phyloP scores from a whole-genome alignment of 331 rosid species.

The Stylosanthes scabra region DNA sequence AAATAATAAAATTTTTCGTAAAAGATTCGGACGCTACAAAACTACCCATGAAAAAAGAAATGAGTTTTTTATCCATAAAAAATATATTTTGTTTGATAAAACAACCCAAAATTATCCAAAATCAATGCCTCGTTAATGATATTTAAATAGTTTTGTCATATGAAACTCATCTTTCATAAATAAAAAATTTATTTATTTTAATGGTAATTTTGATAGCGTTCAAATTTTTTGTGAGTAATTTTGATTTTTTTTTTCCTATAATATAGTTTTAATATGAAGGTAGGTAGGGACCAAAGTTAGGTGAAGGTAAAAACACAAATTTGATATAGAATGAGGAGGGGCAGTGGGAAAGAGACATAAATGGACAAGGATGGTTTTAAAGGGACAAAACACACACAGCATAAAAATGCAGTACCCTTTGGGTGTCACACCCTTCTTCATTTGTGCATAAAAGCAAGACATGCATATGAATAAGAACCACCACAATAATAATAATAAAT shows the following conservation, averaged over 20 bases:
- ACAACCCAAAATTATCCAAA: too few species aligned
- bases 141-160: too few species aligned
- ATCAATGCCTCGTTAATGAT: too few species aligned
- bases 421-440: slow-evolving; percentile 46
- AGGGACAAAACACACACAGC: slow-evolving; percentile 71
- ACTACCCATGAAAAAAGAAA: too few species aligned
- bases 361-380: slow-evolving; percentile 64
- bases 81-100: too few species aligned
- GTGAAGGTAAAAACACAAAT: slow-evolving; percentile 32
- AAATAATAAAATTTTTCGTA: too few species aligned
- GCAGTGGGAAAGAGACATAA: slow-evolving; percentile 62
- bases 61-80: too few species aligned
- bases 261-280: neutral
- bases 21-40: too few species aligned
- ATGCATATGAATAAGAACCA: slow-evolving; percentile 44
- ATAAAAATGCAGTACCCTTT: slow-evolving; percentile 49
- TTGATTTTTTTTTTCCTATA: neutral
- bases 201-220: too few species aligned
- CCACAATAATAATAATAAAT: slow-evolving; percentile 10
- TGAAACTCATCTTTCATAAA: too few species aligned
- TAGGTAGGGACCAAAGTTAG: slow-evolving; percentile 34
- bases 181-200: too few species aligned
- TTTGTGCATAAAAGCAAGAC: slow-evolving; percentile 44
- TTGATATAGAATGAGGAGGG: slow-evolving; percentile 38
- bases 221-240: too few species aligned